Conservation (phyloP, 73 alveolate species). For the Diophrys sp. region DNA sequence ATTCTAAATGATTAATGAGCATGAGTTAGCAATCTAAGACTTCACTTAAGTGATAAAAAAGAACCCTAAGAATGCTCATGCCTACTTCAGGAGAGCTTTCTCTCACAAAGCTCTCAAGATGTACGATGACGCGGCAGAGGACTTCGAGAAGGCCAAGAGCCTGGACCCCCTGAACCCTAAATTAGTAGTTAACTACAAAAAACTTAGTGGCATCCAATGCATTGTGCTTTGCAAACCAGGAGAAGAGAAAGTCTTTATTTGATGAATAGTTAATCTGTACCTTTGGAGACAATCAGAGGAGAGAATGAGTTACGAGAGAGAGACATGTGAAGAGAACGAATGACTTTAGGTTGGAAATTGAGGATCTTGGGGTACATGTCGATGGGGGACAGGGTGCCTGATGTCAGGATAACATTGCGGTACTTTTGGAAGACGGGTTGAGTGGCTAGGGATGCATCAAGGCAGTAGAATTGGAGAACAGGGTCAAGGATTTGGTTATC, state of each 20-base stretch:
- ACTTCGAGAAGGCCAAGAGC: slow-evolving; percentile 76
- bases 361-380: slow-evolving; percentile 74
- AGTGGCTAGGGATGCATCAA: slow-evolving; percentile 80
- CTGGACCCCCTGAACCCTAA: slow-evolving; percentile 71
- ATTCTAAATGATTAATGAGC: slow-evolving; percentile 74
- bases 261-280: background rate
- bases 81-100: slow-evolving; percentile 90
- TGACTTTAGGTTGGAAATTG: slow-evolving; percentile 63
- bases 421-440: slow-evolving; percentile 67
- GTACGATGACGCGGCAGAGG: slow-evolving; percentile 77
- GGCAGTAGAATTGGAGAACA: slow-evolving; percentile 65
- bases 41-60: slow-evolving; percentile 71
- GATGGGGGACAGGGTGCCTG: slow-evolving; percentile 80
- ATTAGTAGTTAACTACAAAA: slow-evolving; percentile 66
- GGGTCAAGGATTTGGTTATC: slow-evolving; percentile 72
- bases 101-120: slow-evolving; percentile 67
- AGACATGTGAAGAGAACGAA: slow-evolving; percentile 67
- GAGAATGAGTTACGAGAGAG: slow-evolving; percentile 74
- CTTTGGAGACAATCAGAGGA: slow-evolving; percentile 62
- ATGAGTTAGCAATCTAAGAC: slow-evolving; percentile 75
- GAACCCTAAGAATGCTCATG: slow-evolving; percentile 90
- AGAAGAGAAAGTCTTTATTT: slow-evolving; percentile 51
- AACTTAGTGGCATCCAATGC: slow-evolving; percentile 66
- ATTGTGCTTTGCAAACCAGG: slow-evolving; percentile 82
- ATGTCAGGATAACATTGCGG: slow-evolving; percentile 73